A percentile compares a stretch with the other conserved stretches of the same genome.
Evolutionary conservation across 163 green algal species (phyloP).

Genomic region (Scenedesmus sp.): DNA sequence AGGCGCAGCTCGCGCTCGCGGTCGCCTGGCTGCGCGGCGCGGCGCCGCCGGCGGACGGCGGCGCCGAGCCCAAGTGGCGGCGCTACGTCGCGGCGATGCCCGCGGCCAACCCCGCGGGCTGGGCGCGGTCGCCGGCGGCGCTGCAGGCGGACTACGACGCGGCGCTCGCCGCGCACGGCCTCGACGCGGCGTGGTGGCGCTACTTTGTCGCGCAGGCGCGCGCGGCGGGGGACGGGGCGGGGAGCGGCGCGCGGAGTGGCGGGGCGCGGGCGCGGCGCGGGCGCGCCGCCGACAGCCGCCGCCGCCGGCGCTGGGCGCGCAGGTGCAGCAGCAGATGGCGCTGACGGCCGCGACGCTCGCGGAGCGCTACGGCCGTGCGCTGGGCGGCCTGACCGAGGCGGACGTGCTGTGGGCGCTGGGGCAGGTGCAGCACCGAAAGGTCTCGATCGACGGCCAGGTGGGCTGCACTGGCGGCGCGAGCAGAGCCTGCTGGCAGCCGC

Average conservation of each 20-base stretch:
- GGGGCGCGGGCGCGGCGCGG: no score
- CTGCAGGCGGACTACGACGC: conserved; percentile 3
- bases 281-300: no score
- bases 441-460: conserved; percentile 12
- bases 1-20: conserved; percentile 20
- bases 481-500: no score
- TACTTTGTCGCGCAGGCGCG: conserved; percentile 32
- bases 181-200: conserved; percentile 20
- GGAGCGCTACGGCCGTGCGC: conserved; percentile 7
- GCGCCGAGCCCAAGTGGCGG: conserved; percentile 5
- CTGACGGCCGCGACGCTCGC: not conserved
- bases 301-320: no score
- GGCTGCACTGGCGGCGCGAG: not conserved
- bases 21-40: conserved; percentile 17
- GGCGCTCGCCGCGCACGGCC: not conserved
- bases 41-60: not conserved
- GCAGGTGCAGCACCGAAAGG: conserved; percentile 2
- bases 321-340: conserved; percentile 15
- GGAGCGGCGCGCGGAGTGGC: no score
- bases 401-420: conserved; percentile 24
- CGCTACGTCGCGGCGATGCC: not conserved
- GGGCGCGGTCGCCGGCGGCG: conserved; percentile 7
- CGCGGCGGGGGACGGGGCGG: no score
- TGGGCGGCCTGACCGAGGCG: conserved; percentile 1
- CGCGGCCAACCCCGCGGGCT: conserved; percentile 3